Evolutionary conservation across 2,329 filamentous ascomycete species (phyloP).

Genomic region (Pseudogymnoascus sp.): DNA sequence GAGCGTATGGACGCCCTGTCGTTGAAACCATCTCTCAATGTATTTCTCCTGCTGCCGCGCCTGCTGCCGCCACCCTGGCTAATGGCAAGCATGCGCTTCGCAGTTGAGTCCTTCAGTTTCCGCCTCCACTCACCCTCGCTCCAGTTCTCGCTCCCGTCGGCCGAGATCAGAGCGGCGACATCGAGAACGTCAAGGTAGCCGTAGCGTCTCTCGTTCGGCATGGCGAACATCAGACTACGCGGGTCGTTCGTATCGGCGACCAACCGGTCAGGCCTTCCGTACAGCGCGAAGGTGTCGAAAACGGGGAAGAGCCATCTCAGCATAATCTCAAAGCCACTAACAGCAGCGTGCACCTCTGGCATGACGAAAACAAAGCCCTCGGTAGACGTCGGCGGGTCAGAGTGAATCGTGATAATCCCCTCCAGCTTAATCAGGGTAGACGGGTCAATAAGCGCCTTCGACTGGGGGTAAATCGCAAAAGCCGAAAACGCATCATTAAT

Average conservation of each 20-base stretch:
- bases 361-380: constrained; percentile 98
- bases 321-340: constrained; percentile 93
- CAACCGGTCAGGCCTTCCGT: constrained; percentile 79
- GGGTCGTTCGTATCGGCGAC: constrained; percentile 82
- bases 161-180: constrained; percentile 71
- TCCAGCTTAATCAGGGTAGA: constrained; percentile 93
- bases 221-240: constrained; percentile 93
- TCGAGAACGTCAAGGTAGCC: constrained; percentile 88
- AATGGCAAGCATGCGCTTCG: constrained; percentile 63
- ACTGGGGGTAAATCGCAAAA: constrained; percentile 92
- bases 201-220: constrained; percentile 81
- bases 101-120: constrained; percentile 80
- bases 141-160: constrained; percentile 70
- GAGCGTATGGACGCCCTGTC: constrained; percentile 45
- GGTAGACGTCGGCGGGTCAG: constrained; percentile 64
- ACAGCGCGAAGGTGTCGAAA: constrained; percentile 86
- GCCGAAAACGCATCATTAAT: constrained; percentile 86
- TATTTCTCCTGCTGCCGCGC: constrained; percentile 52
- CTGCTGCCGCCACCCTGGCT: constrained; percentile 40
- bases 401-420: constrained; percentile 81
- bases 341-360: constrained; percentile 87
- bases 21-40: constrained; percentile 50
- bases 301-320: constrained; percentile 86
- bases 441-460: constrained; percentile 86
- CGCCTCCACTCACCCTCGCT: constrained; percentile 84